A percentile compares a stretch with the other conserved stretches of the same genome.
These are phyloP conservation scores for Quercus rubra DNA, from an alignment of 306 rosid genomes.

Conservation along the genomic window DNA sequence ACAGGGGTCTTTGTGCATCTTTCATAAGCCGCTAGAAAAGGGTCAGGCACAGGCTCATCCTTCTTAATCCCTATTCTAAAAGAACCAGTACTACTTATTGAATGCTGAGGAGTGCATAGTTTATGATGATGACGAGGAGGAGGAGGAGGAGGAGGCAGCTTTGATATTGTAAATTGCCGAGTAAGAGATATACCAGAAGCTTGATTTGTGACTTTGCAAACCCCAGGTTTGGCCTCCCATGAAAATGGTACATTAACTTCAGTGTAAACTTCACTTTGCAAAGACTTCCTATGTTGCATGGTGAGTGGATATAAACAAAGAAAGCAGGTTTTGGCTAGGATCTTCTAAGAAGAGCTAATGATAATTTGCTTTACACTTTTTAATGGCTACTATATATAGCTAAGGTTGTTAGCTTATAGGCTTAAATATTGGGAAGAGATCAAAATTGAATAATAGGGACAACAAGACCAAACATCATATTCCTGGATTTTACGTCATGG, in stretches of 20 bases:
- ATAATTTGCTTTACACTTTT: neutral
- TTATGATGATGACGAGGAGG: too few relatives aligned
- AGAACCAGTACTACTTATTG: neutral
- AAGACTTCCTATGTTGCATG: slow-evolving; percentile 17
- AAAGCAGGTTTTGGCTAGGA: neutral
- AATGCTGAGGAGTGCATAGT: neutral
- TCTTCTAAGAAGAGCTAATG: slow-evolving; percentile 2
- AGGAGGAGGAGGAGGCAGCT: slow-evolving; percentile 42
- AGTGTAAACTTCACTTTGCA: slow-evolving; percentile 1
- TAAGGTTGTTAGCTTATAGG: neutral
- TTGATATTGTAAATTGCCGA: neutral
- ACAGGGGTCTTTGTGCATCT: slow-evolving; percentile 44
- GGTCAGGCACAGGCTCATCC: slow-evolving; percentile 30
- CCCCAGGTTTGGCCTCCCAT: slow-evolving; percentile 58
- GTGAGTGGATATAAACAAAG: neutral
- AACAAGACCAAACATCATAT: neutral
- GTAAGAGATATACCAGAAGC: neutral
- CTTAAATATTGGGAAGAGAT: neutral
- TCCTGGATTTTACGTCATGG: neutral
- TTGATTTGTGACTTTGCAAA: slow-evolving; percentile 28
- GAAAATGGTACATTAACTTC: slow-evolving; percentile 48
- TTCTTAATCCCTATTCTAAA: slow-evolving; percentile 13
- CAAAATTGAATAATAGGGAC: neutral
- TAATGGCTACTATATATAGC: neutral
- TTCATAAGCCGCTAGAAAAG: slow-evolving; percentile 51